Evolutionary conservation across 768 basidiomycete genomes (phyloP).

Genomic region (Mycena haematopus): DNA sequence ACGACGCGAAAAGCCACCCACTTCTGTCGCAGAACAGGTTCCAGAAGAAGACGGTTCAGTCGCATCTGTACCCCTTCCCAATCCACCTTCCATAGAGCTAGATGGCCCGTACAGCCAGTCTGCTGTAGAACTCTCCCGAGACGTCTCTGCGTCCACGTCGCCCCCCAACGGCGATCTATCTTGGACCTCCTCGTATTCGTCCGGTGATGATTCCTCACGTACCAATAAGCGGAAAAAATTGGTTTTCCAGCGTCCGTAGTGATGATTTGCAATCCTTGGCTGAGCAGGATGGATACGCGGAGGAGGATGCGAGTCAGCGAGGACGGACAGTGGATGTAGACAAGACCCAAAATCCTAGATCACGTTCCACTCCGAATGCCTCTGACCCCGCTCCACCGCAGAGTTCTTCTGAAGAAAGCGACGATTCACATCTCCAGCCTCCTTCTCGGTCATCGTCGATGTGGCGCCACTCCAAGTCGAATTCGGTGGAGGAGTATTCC

Average conservation of each 20-base stretch:
- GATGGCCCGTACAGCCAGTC: constrained; percentile 37
- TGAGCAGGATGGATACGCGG: constrained; percentile 31
- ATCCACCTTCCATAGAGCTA: constrained; percentile 28
- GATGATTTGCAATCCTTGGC: constrained; percentile 40
- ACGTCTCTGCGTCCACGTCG: constrained; percentile 28
- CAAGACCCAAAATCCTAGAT: constrained; percentile 35
- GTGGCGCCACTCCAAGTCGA: constrained; percentile 29
- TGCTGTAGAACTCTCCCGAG: constrained; percentile 35
- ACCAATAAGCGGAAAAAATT: constrained; percentile 54
- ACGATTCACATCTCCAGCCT: constrained; percentile 28
- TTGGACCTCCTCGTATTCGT: constrained; percentile 27
- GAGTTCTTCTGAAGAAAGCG: constrained; percentile 37
- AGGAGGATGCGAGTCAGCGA: constrained; percentile 39
- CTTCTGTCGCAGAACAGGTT: constrained; percentile 27
- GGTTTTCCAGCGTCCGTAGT: constrained; percentile 58
- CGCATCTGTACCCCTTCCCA: constrained; percentile 45
- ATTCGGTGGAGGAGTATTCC: constrained; percentile 31
- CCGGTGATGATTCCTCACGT: constrained; percentile 32
- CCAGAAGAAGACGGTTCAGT: constrained; percentile 42
- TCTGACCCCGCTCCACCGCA: constrained; percentile 45
- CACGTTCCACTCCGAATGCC: constrained; percentile 42
- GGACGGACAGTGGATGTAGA: constrained; percentile 45
- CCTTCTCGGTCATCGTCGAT: constrained; percentile 20
- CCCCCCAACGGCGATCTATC: constrained; percentile 33
- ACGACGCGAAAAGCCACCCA: constrained; percentile 44